phyloP scores from a whole-genome alignment of 495 filamentous ascomycete genomes.

The Amphirosellinia nigrospora region DNA sequence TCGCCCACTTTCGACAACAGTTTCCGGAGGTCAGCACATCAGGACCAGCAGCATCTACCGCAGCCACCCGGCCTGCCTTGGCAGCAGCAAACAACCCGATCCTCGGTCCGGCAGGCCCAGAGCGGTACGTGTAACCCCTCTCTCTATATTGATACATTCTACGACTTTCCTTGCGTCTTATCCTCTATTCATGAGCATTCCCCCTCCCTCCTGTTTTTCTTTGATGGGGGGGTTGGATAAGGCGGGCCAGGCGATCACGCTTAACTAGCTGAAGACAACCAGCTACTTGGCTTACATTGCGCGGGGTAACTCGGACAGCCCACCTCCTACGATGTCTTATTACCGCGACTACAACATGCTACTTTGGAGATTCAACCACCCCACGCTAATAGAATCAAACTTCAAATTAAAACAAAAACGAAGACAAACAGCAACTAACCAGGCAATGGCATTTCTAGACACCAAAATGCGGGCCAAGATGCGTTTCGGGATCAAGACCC shows the following conservation, averaged over 20 bases:
- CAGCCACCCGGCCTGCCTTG: constrained; percentile 43
- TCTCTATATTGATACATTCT: neutral
- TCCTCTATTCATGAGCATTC: neutral
- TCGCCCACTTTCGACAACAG: constrained; percentile 79
- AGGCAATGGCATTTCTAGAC: constrained; percentile 34
- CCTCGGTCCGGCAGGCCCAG: constrained; percentile 44
- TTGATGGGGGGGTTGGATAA: neutral
- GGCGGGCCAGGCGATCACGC: neutral
- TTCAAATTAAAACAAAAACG: no score
- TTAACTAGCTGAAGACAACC: constrained; percentile 5
- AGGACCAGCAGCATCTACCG: constrained; percentile 40
- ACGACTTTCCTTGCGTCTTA: neutral
- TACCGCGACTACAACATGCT: neutral
- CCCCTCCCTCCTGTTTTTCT: neutral
- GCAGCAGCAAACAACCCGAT: constrained; percentile 47
- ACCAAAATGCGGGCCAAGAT: constrained; percentile 49
- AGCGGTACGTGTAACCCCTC: constrained; percentile 52
- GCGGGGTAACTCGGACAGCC: constrained; percentile 17
- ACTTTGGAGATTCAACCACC: neutral
- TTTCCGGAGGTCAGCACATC: constrained; percentile 68
- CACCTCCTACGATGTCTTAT: constrained; percentile 14
- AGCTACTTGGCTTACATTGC: constrained; percentile 3
- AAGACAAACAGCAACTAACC: constrained; percentile 6
- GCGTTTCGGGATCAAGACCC: constrained; percentile 78
- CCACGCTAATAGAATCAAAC: neutral